Base-by-base conservation (phyloP, 139 green algal species). In the Chlamydomonas schloesseri region DNA sequence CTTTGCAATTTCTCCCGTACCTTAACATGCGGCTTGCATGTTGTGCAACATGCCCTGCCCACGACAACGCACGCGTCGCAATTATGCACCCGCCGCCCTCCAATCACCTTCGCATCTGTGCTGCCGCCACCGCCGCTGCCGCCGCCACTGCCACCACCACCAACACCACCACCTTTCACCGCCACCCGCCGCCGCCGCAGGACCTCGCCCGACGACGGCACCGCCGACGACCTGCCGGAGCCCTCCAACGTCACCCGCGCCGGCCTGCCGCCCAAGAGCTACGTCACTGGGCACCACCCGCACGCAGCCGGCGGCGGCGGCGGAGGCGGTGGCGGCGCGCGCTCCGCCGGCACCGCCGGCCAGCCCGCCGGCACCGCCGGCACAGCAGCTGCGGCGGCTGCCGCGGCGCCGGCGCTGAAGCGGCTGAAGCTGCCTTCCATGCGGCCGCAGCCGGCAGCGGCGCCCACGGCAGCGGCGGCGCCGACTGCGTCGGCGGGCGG, bases 191-290 rank as follows among this genome's bases (percentile, higher is more conserved):
- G 5, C 50, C 71, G 10, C 29, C 31, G 20, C 74, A 84, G 78
- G 78, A 21, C 78, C 14, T 84, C 78, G 2, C 78, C 64, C 23
- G 78, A 84, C 4, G 78, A 84, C 47, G 78, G 64, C 5, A 8
- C 65, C 15, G 64, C 64, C 15, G 78, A 84, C 13, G 78, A 75
- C 55, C 42, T 18, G n/a, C 42, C 78, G 5, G 78, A 84, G 46
- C 78, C 78, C 64, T 84, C 78, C 37, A 74, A 84, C 78, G 47
- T 84, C 18, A 84, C 78, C 37, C 42, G 64, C 64, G 17, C 20
- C 26, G 36, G 6, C 34, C 78, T 46, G 4, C 34, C 42, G 46
- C 64, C 78, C 28, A 26, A 21, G 64, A 26, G 18, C 29, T 21
- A 23, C 46, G 36, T 24, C 36, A 65, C 37, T 28, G 58, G 26